Evolutionary conservation across 1,284 basidiomycete genomes (phyloP).

Genomic region (Apiotrichum mycotoxinovorans): DNA sequence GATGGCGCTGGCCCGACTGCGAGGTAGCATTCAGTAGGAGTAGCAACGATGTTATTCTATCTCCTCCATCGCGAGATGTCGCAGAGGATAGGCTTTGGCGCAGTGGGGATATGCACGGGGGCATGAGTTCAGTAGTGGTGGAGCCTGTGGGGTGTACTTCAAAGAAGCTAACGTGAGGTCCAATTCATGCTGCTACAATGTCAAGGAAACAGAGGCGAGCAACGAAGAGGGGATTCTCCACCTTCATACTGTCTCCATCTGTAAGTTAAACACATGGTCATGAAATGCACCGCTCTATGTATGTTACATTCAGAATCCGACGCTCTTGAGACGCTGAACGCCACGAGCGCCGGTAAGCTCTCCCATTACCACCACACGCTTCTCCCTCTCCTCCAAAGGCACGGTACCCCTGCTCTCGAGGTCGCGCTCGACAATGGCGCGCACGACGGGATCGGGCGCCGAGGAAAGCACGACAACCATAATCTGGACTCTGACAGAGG

Average conservation of each 20-base stretch:
- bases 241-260: too few relatives aligned
- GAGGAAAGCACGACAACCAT: conserved; percentile 13
- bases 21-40: not conserved
- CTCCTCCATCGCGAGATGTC: not conserved
- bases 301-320: not conserved
- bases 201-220: too few relatives aligned
- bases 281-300: not conserved
- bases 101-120: too few relatives aligned
- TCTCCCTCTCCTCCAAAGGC: not conserved
- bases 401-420: not conserved
- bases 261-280: not conserved
- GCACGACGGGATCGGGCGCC: conserved; percentile 6
- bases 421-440: conserved; percentile 5
- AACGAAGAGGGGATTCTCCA: too few relatives aligned
- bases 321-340: conserved; percentile 1
- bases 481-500: conserved; percentile 10
- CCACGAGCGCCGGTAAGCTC: conserved; percentile 9
- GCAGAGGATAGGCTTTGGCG: not conserved
- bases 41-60: not conserved
- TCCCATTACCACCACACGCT: not conserved
- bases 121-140: too few relatives aligned
- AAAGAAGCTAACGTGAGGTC: too few relatives aligned
- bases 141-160: too few relatives aligned
- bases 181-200: too few relatives aligned
- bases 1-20: not conserved